phyloP scores from a whole-genome alignment of 129 eudicot species.

The Chrysanthemum seticuspe region DNA sequence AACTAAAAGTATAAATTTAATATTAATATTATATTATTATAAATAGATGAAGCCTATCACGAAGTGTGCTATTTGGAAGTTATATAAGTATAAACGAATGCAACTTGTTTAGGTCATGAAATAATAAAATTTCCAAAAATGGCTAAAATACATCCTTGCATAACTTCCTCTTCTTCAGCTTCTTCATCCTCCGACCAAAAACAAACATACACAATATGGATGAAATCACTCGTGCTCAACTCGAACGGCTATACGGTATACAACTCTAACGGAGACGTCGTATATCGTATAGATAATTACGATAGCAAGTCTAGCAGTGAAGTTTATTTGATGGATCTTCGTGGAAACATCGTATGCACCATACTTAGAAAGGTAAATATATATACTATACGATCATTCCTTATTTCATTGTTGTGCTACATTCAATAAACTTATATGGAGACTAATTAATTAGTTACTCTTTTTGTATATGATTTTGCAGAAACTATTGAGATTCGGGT shows the following conservation, averaged over 20 bases:
- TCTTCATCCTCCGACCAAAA: slow-evolving; percentile 31
- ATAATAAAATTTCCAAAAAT: slow-evolving; percentile 27
- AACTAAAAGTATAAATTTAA: too few species aligned
- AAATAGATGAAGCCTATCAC: too few species aligned
- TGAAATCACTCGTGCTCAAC: slow-evolving; percentile 75
- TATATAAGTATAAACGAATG: slow-evolving; percentile 15
- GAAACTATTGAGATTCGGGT: slow-evolving; percentile 45
- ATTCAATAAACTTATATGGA: neutral
- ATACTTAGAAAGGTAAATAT: slow-evolving; percentile 46
- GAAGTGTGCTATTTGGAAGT: slow-evolving; percentile 5
- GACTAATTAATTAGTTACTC: neutral
- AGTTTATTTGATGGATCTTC: slow-evolving; percentile 76
- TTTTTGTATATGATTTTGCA: slow-evolving; percentile 16
- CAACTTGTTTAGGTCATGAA: slow-evolving; percentile 17
- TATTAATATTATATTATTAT: too few species aligned
- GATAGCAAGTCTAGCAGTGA: slow-evolving; percentile 43
- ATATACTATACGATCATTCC: neutral
- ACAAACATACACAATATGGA: slow-evolving; percentile 65
- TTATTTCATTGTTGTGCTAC: neutral
- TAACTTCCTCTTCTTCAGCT: slow-evolving; percentile 23
- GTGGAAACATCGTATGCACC: slow-evolving; percentile 59
- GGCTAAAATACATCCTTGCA: slow-evolving; percentile 49
- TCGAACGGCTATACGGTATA: slow-evolving; percentile 66
- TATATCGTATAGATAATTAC: slow-evolving; percentile 73
- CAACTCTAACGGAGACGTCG: slow-evolving; percentile 49